Percentiles rank a stretch among this genome's conserved stretches.
These are phyloP conservation scores for Ophiostoma populinum DNA, from an alignment of 2,329 filamentous ascomycete species.

Conservation along the genomic window DNA sequence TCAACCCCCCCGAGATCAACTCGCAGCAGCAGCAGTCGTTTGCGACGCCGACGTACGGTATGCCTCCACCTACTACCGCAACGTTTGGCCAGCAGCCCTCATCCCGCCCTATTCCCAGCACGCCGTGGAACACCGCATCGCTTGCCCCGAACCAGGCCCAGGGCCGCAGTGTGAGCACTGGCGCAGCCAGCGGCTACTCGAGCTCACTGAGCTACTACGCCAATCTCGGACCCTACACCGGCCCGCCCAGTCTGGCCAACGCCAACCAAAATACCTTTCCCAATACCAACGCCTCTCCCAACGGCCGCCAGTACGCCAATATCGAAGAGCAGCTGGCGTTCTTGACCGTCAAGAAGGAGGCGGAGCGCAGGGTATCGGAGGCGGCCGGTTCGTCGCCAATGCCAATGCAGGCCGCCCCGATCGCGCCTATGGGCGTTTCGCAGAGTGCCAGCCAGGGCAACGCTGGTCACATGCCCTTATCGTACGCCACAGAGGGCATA, in stretches of 20 bases:
- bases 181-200: slow-evolving; percentile 8
- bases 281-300: too few species aligned
- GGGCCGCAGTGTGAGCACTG: too few species aligned
- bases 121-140: slow-evolving; percentile 25
- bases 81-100: too few species aligned
- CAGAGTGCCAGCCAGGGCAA: too few species aligned
- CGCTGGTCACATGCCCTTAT: neutral
- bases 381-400: neutral
- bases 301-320: slow-evolving; percentile 5
- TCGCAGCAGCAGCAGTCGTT: slow-evolving; percentile 16
- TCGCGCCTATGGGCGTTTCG: too few species aligned
- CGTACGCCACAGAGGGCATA: slow-evolving; percentile 3
- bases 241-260: neutral
- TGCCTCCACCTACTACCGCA: too few species aligned
- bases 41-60: too few species aligned
- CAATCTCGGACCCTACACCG: neutral
- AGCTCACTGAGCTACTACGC: slow-evolving; percentile 3
- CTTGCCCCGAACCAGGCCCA: too few species aligned
- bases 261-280: too few species aligned
- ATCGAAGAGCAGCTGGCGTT: slow-evolving; percentile 9
- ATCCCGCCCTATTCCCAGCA: slow-evolving; percentile 22
- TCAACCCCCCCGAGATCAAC: slow-evolving; percentile 25
- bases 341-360: slow-evolving; percentile 6
- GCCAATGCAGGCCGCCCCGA: too few species aligned
- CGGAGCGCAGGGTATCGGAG: slow-evolving; percentile 1